phyloP scores from a whole-genome alignment of 2,329 filamentous ascomycete species.

The Bertia moriformis region DNA sequence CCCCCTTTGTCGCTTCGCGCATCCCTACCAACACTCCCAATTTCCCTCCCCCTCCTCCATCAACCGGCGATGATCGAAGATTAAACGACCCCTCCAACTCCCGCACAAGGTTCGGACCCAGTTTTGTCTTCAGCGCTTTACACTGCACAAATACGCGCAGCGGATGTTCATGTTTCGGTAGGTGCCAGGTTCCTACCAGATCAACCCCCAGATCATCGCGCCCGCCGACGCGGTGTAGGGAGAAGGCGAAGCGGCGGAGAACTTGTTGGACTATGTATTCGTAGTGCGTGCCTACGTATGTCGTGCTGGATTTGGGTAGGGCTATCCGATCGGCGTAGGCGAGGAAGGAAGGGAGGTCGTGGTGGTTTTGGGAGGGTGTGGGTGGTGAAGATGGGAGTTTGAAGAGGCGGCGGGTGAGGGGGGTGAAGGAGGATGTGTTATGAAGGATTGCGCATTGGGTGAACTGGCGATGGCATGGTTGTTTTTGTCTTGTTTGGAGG shows the following conservation, averaged over 20 bases:
- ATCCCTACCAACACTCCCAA: background rate
- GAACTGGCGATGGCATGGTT: constrained; percentile 2
- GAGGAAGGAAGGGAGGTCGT: constrained; percentile 21
- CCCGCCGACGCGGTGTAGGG: constrained; percentile 24
- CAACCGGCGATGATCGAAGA: background rate
- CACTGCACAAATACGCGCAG: constrained; percentile 27
- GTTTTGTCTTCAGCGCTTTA: constrained; percentile 23
- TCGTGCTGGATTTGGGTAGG: constrained; percentile 18
- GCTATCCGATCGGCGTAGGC: constrained; percentile 18
- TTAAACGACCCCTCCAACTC: constrained; percentile 19
- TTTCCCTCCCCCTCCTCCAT: background rate
- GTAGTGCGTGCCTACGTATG: constrained; percentile 27
- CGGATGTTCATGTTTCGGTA: constrained; percentile 11
- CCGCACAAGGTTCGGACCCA: constrained; percentile 24
- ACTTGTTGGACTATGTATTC: constrained; percentile 24
- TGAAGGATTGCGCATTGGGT: too few species aligned
- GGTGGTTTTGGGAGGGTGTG: constrained; percentile 16
- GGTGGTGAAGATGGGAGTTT: constrained; percentile 16
- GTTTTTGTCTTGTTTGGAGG: background rate
- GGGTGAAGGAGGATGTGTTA: too few species aligned
- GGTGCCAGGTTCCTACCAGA: constrained; percentile 25
- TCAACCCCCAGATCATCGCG: constrained; percentile 28
- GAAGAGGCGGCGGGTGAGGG: constrained; percentile 18
- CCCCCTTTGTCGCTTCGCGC: constrained; percentile 1
- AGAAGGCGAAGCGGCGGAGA: constrained; percentile 20